Base-by-base conservation (phyloP, 306 rosid species). In the Prunus mume region DNA sequence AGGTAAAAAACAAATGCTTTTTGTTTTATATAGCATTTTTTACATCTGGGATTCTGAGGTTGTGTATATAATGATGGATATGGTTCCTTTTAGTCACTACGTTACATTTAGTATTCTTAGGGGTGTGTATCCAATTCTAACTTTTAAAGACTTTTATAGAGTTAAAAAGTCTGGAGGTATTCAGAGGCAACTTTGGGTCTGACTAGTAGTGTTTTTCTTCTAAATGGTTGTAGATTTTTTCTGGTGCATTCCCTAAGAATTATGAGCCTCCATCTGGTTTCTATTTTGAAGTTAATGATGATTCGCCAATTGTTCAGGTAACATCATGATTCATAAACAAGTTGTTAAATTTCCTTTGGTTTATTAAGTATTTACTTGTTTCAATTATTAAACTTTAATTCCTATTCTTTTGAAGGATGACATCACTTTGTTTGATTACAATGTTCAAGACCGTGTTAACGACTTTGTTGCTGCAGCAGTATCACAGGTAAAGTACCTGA, bases 251-350 rank as follows among this genome's bases (percentile, higher is more conserved):
- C 69, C 91, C 91, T 20, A 62, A 79, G 80, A 80, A 85, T 64
- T 87, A 87, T 50, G 91, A 87, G 60, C 91, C 91, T 76, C 91
- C 91, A 6, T 66, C 86, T 50, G 88, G 85, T 72, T 87, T 87
- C 81, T 85, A 87, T 81, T 87, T 84, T 65, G 91, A 87, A 85
- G 88, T 87, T 66, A 87, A 87, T 69, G 88, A 74, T 78, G 51
- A 8, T 68, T 87, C 91, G 49, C 85, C 88, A 70, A 76, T 87
- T 28, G 87, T 87, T 68, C 91, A 87, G 79, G 88, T 87, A 79
- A 41, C 57, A 38, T 17, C 25, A 61, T 69, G 68, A 66, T 24
- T 25, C 17, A n/a, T 27, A 60, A 14, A 68, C 72, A 79, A 78
- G 78, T 76, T 76, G 49, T 79, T 81, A 64, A 76, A 63, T 76